Percentiles rank a stretch among this genome's conserved stretches.
phyloP scores from a whole-genome alignment of 495 filamentous ascomycete genomes.

The Aspergillus mulundensis region DNA sequence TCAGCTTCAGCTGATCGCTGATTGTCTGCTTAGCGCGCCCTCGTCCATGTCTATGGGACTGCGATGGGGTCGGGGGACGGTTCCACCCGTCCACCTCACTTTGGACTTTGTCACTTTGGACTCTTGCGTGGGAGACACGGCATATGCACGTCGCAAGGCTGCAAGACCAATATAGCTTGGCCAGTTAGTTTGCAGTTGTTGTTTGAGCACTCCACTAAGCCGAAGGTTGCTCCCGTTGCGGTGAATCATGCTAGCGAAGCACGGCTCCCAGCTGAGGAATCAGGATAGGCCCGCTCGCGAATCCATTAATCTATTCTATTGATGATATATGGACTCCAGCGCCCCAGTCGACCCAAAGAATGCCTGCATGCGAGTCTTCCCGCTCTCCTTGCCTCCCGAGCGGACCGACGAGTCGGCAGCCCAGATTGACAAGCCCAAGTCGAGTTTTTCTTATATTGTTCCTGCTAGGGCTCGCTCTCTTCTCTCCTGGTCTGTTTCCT shows the following conservation, averaged over 20 bases:
- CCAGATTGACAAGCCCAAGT: conserved; percentile 9
- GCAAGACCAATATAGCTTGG: too few species aligned
- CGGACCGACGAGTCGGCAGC: conserved; percentile 27
- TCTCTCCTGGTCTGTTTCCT: not conserved
- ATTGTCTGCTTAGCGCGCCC: conserved; percentile 24
- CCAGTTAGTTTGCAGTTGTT: too few species aligned
- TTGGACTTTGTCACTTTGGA: too few species aligned
- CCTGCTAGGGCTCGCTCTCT: too few species aligned
- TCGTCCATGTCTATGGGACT: conserved; percentile 42
- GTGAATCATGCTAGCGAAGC: conserved; percentile 4
- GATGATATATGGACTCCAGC: not conserved
- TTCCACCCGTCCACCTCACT: conserved; percentile 12
- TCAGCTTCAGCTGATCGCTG: conserved; percentile 2
- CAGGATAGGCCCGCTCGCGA: not conserved
- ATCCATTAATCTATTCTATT: not conserved
- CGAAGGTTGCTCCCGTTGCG: conserved; percentile 8
- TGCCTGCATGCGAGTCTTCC: conserved; percentile 20
- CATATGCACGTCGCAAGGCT: too few species aligned
- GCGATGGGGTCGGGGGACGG: conserved; percentile 27
- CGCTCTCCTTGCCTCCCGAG: conserved; percentile 26
- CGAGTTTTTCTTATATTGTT: not conserved
- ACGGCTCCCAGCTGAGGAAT: not conserved
- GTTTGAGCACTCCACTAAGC: conserved; percentile 4
- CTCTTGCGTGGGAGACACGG: too few species aligned
- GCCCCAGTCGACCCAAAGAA: conserved; percentile 22